A percentile compares a stretch with the other conserved stretches of the same genome.
Evolutionary conservation across 805 yeast genomes (phyloP).

Genomic region (Candida mattraensis): DNA sequence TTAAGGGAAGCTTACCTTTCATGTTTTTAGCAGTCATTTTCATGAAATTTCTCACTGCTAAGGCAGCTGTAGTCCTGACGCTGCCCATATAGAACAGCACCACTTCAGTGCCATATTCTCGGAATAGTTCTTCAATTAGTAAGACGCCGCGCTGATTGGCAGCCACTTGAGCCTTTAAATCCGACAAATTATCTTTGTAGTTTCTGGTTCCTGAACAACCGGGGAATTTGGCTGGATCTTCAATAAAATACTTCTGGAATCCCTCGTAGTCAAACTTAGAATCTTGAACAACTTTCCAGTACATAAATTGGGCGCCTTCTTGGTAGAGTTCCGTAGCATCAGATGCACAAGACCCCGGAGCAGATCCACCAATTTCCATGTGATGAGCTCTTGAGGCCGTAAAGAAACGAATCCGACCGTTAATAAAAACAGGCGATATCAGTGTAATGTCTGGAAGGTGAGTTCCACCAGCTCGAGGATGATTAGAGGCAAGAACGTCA

Average conservation of each 20-base stretch:
- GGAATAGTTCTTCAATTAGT: conserved; percentile 41
- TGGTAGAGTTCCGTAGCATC: conserved; percentile 51
- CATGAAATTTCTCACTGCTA: conserved; percentile 41
- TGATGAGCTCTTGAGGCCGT: conserved; percentile 63
- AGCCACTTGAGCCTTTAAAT: conserved; percentile 49
- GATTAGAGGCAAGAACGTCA: conserved; percentile 44
- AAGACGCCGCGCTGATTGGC: conserved; percentile 53
- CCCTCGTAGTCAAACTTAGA: conserved; percentile 56
- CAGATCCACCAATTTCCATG: conserved; percentile 62
- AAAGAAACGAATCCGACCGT: conserved; percentile 47
- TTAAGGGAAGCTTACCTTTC: conserved; percentile 34
- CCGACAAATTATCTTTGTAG: conserved; percentile 52
- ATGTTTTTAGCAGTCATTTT: conserved; percentile 42
- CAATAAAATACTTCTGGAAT: conserved; percentile 43
- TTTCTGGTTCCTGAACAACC: conserved; percentile 61
- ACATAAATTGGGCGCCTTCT: conserved; percentile 56
- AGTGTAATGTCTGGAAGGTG: conserved; percentile 55
- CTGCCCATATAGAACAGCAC: conserved; percentile 49
- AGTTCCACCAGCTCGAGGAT: conserved; percentile 47
- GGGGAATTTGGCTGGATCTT: conserved; percentile 44
- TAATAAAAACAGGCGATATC: conserved; percentile 53
- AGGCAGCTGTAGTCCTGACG: conserved; percentile 46
- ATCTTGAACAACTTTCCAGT: conserved; percentile 48
- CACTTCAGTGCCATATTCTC: conserved; percentile 43
- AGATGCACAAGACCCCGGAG: conserved; percentile 59